phyloP scores from a whole-genome alignment of 192 early-diverging fungal genomes.

The Pilaira anomala region DNA sequence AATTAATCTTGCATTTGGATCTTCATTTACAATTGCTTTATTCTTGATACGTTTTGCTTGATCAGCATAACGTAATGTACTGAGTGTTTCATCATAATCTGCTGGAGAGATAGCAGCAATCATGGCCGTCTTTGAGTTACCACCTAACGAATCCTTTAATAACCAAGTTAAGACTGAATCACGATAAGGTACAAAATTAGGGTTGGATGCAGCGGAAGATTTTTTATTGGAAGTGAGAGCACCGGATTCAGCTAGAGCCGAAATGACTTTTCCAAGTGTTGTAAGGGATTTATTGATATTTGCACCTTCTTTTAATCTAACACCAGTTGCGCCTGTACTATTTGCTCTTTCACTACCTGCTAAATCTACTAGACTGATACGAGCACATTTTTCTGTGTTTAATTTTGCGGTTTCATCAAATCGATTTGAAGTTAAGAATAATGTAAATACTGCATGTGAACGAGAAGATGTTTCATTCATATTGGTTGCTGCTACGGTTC shows the following conservation, averaged over 20 bases:
- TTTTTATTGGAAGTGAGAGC: slow-evolving; percentile 22
- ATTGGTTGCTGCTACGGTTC: slow-evolving; percentile 90
- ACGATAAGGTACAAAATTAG: slow-evolving; percentile 77
- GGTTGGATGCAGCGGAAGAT: neutral
- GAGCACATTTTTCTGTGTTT: slow-evolving; percentile 67
- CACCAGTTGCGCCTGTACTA: slow-evolving; percentile 79
- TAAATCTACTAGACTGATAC: slow-evolving; percentile 84
- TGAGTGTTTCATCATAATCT: slow-evolving; percentile 62
- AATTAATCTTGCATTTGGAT: slow-evolving; percentile 62
- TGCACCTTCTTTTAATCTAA: slow-evolving; percentile 86
- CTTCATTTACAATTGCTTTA: slow-evolving; percentile 77
- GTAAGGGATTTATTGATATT: slow-evolving; percentile 94
- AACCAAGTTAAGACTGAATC: slow-evolving; percentile 81
- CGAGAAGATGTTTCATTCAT: slow-evolving; percentile 93
- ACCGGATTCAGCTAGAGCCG: slow-evolving; percentile 75
- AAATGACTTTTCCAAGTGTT: slow-evolving; percentile 92
- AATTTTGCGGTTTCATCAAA: slow-evolving; percentile 46
- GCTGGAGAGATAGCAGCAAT: slow-evolving; percentile 67
- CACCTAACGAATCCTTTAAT: slow-evolving; percentile 69
- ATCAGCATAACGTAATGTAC: slow-evolving; percentile 78
- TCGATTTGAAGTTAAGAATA: slow-evolving; percentile 64
- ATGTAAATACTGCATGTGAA: slow-evolving; percentile 82
- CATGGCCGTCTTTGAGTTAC: slow-evolving; percentile 71
- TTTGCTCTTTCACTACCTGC: slow-evolving; percentile 91
- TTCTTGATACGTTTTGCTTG: slow-evolving; percentile 81